phyloP scores from a whole-genome alignment of 2,329 filamentous ascomycete genomes.

The Venturia asperata region DNA sequence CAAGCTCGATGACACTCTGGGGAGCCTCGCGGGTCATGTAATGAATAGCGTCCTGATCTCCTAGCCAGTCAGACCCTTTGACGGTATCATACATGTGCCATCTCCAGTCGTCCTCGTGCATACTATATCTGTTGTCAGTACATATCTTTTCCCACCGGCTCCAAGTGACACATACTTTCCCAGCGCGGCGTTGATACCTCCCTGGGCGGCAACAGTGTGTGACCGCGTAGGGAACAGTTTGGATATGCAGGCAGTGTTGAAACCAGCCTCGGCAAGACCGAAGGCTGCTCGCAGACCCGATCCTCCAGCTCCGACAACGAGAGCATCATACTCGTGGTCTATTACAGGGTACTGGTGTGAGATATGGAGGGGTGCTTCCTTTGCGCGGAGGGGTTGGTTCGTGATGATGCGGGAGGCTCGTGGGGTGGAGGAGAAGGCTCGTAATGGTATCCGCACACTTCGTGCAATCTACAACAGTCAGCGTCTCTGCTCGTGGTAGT shows the following conservation, averaged over 20 bases:
- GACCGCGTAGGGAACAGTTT: constrained; percentile 82
- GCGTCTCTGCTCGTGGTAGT: background rate
- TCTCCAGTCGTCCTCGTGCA: constrained; percentile 97
- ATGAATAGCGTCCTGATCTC: constrained; percentile 95
- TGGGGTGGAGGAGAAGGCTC: constrained; percentile 81
- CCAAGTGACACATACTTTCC: constrained; percentile 52
- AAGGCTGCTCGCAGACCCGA: constrained; percentile 76
- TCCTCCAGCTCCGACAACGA: constrained; percentile 83
- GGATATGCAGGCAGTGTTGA: constrained; percentile 80
- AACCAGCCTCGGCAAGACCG: constrained; percentile 78
- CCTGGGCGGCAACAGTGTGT: constrained; percentile 70
- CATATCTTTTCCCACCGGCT: background rate
- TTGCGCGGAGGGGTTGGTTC: constrained; percentile 78
- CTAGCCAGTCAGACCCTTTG: constrained; percentile 95
- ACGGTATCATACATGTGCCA: constrained; percentile 99
- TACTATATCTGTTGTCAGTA: constrained; percentile 37
- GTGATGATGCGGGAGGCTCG: constrained; percentile 78
- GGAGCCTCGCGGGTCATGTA: constrained; percentile 97
- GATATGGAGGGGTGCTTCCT: constrained; percentile 83
- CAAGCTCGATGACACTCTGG: constrained; percentile 84
- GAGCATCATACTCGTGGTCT: constrained; percentile 98
- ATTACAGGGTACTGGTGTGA: constrained; percentile 91
- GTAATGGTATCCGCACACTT: constrained; percentile 46
- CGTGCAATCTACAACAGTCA: constrained; percentile 27
- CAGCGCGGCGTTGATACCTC: constrained; percentile 80